Evolutionary conservation across 208 protist genomes (phyloP), one percentile per base, ranked within the genome.

Genomic region (Dictyostelium gargantuum): DNA sequence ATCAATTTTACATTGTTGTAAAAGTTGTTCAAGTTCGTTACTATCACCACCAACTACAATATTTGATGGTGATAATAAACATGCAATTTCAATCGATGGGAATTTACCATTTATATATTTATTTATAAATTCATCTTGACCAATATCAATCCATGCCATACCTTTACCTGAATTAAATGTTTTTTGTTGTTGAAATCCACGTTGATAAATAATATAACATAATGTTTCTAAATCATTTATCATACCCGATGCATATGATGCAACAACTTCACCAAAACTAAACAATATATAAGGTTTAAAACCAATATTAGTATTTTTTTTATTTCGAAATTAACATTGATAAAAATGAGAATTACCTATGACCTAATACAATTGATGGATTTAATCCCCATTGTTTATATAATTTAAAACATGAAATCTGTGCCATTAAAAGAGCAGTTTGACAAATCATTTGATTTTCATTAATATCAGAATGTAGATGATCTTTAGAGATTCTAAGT

Each of bases 121-220:
- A 15, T 48, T 13, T 17, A 38, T 9, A 42, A 58, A 85, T 74
- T 85, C 58, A 11, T 58, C n/a, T 68, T 54, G 58, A n/a, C 81
- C 68, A 40, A 94, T 74, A 80, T 79, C 91, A 23, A 94, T 68
- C 68, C 61, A 74, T 4, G 23, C 15, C 68, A 74, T 74, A 46
- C 35, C 38, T 44, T 29, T 74, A 17, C 68, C 68, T 1, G 3
- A 13, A 17, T 38, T 38, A 74, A 74, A 74, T 46, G 68, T 74
- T 29, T 23, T 74, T 74, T 74, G 68, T 74, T 74, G 68, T 17
- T n/a, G 46, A 46, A 46, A 46, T 23, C 68, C 68, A 10, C 68
- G 26, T 29, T 44, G 44, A 26, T 74, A 74, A n/a, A 74, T 74
- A 2, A 74, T 17, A 26, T 46, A 74, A 29, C 32, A 74, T 3